Conservation (phyloP, 2,329 filamentous ascomycete genomes). For the Escovopsis sp. region DNA sequence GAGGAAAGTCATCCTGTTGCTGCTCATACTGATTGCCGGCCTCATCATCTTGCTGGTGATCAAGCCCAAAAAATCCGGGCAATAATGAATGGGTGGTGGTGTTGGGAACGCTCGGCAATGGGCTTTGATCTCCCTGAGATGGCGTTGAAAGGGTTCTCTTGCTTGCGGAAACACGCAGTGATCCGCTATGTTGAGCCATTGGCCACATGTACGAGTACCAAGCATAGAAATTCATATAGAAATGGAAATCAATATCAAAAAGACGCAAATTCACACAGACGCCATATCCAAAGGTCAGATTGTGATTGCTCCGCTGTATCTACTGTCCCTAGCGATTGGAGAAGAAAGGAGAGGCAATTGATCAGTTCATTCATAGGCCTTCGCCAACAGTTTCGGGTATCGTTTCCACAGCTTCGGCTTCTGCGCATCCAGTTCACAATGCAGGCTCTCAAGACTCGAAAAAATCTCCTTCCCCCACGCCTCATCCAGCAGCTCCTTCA, state of each 20-base stretch:
- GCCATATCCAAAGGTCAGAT: too few species aligned
- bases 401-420: slow-evolving; percentile 17
- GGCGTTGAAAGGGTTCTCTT: too few species aligned
- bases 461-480: slow-evolving; percentile 21
- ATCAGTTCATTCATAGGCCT: slow-evolving; percentile 12
- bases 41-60: slow-evolving; percentile 73
- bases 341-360: neutral
- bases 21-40: slow-evolving; percentile 70
- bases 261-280: too few species aligned
- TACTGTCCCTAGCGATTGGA: too few species aligned
- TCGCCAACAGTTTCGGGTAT: slow-evolving; percentile 16
- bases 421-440: slow-evolving; percentile 14
- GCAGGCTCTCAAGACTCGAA: slow-evolving; percentile 10
- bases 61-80: slow-evolving; percentile 52
- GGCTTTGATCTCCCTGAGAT: too few species aligned
- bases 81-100: neutral
- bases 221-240: too few species aligned
- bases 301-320: too few species aligned
- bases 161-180: too few species aligned
- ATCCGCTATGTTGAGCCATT: too few species aligned
- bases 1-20: slow-evolving; percentile 80
- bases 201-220: too few species aligned
- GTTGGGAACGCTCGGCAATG: too few species aligned
- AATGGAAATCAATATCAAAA: too few species aligned
- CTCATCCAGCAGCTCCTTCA: slow-evolving; percentile 19